Percentiles rank a stretch among this genome's conserved stretches.
These are phyloP conservation scores for Monosporascus sp. DNA, from an alignment of 2,329 filamentous ascomycete genomes.

Conservation along the genomic window DNA sequence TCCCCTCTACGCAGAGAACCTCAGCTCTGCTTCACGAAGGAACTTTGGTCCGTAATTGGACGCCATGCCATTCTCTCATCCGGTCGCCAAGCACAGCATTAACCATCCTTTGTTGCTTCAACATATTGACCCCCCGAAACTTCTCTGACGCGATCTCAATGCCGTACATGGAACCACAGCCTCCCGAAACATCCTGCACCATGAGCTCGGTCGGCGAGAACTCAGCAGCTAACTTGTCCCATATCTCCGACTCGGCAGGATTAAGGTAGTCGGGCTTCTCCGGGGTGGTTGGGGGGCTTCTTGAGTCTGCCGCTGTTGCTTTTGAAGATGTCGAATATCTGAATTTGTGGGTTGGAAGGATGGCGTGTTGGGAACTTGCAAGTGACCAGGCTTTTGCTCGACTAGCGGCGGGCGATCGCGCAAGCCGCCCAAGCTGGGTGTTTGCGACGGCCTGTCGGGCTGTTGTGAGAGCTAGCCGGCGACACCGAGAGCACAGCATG, in stretches of 20 bases:
- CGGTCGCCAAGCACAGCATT: slow-evolving; percentile 69
- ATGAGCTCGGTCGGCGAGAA: slow-evolving; percentile 49
- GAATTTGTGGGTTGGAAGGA: not conserved
- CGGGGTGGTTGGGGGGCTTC: slow-evolving; percentile 9
- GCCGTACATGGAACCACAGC: slow-evolving; percentile 84
- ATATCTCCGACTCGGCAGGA: slow-evolving; percentile 55
- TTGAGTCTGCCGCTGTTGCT: slow-evolving; percentile 7
- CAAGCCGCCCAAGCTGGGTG: slow-evolving; percentile 5
- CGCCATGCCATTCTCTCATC: slow-evolving; percentile 77
- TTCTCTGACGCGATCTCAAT: slow-evolving; percentile 69
- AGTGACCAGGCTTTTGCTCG: slow-evolving; percentile 4
- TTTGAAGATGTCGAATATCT: slow-evolving; percentile 21
- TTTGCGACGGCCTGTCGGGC: slow-evolving; percentile 9
- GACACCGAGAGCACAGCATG: slow-evolving; percentile 18
- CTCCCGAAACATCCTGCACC: slow-evolving; percentile 77
- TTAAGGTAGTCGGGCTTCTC: slow-evolving; percentile 48
- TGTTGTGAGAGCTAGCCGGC: slow-evolving; percentile 14
- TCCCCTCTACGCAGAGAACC: not conserved
- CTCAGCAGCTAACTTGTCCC: slow-evolving; percentile 45
- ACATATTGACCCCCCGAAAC: slow-evolving; percentile 66
- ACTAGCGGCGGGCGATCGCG: not conserved
- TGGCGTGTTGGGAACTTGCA: not conserved
- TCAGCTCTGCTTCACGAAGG: slow-evolving; percentile 23
- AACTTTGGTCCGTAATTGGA: slow-evolving; percentile 70
- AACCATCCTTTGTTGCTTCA: slow-evolving; percentile 80